Percentiles rank a stretch among this genome's conserved stretches.
Evolutionary conservation across 768 basidiomycete species (phyloP).

Genomic region (Trametes elegans): DNA sequence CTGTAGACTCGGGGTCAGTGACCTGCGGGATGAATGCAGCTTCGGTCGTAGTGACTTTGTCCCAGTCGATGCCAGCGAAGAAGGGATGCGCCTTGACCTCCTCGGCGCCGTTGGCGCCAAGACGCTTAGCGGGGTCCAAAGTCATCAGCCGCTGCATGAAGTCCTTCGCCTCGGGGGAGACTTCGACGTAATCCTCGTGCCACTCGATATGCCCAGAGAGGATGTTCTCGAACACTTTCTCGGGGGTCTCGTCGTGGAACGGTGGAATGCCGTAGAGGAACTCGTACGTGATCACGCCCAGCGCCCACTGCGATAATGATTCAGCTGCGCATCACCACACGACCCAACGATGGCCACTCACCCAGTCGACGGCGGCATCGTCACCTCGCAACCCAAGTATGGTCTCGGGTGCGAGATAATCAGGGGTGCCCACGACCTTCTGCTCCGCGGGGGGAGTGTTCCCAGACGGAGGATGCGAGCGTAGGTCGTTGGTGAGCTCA

Average conservation of each 20-base stretch:
- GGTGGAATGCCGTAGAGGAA: slow-evolving; percentile 96
- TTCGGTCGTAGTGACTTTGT: slow-evolving; percentile 81
- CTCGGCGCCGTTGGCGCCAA: slow-evolving; percentile 84
- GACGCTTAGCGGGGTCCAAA: slow-evolving; percentile 71
- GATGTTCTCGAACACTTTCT: slow-evolving; percentile 98
- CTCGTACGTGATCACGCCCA: slow-evolving; percentile 98
- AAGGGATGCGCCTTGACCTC: slow-evolving; percentile 94
- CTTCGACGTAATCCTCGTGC: slow-evolving; percentile 92
- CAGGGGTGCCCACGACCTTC: slow-evolving; percentile 96
- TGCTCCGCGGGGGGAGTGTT: slow-evolving; percentile 80
- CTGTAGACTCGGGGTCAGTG: slow-evolving; percentile 96
- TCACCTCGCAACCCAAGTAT: slow-evolving; percentile 95
- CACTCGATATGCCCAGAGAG: slow-evolving; percentile 91
- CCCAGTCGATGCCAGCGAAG: slow-evolving; percentile 91
- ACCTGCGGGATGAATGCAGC: slow-evolving; percentile 96
- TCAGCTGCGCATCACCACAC: slow-evolving; percentile 18
- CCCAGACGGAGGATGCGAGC: slow-evolving; percentile 69
- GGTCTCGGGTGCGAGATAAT: slow-evolving; percentile 94
- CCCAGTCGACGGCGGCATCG: slow-evolving; percentile 97
- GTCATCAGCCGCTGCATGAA: slow-evolving; percentile 88
- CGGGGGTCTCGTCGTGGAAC: slow-evolving; percentile 96
- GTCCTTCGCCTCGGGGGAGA: slow-evolving; percentile 81
- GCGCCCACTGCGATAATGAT: slow-evolving; percentile 74
- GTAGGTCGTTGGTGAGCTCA: slow-evolving; percentile 78
- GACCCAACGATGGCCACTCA: slow-evolving; percentile 38